Conservation (phyloP, 495 filamentous ascomycete species). For the Talaromyces wortmannii region DNA sequence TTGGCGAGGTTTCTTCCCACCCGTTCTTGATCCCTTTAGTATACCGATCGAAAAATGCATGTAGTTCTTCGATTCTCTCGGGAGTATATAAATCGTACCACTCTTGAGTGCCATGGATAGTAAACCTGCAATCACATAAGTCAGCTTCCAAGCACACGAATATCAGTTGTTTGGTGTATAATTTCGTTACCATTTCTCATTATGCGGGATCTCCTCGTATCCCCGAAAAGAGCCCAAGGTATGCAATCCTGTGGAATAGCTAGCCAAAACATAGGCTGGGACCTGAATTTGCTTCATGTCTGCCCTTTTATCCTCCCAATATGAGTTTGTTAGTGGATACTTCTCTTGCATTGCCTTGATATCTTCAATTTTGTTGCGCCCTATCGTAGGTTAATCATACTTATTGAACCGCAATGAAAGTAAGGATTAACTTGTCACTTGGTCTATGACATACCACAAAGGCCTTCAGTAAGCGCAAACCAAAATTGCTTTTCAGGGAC, state of each 20-base stretch:
- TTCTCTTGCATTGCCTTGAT: constrained; percentile 5
- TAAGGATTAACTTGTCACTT: too few species aligned
- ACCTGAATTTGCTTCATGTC: constrained; percentile 8
- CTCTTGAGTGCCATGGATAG: background rate
- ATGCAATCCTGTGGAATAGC: constrained; percentile 13
- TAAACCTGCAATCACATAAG: background rate
- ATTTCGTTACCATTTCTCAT: constrained; percentile 17
- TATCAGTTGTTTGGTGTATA: background rate
- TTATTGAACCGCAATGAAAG: background rate
- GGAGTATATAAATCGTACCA: constrained; percentile 18
- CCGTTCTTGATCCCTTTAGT: constrained; percentile 23
- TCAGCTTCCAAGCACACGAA: background rate
- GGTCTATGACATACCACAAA: constrained; percentile 1
- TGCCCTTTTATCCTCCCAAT: constrained; percentile 18
- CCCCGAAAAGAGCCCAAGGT: constrained; percentile 9
- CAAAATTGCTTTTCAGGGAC: constrained; percentile 5
- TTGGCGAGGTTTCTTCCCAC: constrained; percentile 23
- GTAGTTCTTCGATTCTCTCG: constrained; percentile 15
- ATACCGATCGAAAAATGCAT: constrained; percentile 22
- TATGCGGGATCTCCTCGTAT: constrained; percentile 2
- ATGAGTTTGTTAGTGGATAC: constrained; percentile 10
- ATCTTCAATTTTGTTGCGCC: constrained; percentile 4
- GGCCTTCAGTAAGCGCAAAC: constrained; percentile 1
- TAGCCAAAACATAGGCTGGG: constrained; percentile 16
- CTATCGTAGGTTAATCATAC: background rate